Evolutionary conservation across 768 basidiomycete genomes (phyloP).

Genomic region (Lanmaoa rubissima): DNA sequence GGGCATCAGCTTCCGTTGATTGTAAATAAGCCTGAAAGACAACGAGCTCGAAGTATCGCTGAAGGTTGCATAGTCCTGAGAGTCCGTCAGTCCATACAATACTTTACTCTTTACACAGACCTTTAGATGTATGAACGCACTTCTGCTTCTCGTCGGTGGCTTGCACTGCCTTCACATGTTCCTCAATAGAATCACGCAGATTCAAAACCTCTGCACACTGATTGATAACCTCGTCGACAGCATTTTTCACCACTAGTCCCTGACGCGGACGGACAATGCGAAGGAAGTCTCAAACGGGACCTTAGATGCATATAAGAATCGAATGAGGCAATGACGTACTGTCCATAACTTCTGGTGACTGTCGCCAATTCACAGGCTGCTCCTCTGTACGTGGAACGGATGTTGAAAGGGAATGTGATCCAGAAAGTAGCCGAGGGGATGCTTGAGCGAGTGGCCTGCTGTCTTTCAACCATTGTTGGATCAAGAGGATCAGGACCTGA

Average conservation of each 20-base stretch:
- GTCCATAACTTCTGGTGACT: conserved; percentile 80
- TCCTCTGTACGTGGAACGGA: conserved; percentile 31
- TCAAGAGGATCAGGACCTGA: conserved; percentile 78
- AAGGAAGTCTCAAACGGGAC: conserved; percentile 56
- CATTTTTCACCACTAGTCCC: conserved; percentile 81
- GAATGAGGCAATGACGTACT: conserved; percentile 48
- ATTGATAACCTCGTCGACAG: conserved; percentile 87
- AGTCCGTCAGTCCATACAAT: conserved; percentile 5
- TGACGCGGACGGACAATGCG: conserved; percentile 86
- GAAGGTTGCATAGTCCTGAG: conserved; percentile 73
- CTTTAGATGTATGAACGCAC: conserved; percentile 65
- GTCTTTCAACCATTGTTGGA: conserved; percentile 75
- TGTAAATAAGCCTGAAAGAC: conserved; percentile 90
- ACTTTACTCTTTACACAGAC: conserved; percentile 35
- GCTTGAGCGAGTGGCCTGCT: conserved; percentile 32
- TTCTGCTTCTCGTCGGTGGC: conserved; percentile 70
- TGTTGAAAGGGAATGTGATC: conserved; percentile 46
- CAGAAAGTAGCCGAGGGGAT: conserved; percentile 26
- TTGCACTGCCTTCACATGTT: conserved; percentile 75
- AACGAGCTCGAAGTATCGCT: conserved; percentile 82
- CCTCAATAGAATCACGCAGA: conserved; percentile 86
- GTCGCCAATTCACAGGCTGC: conserved; percentile 38
- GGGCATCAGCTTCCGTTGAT: conserved; percentile 76
- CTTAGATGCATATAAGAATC: not conserved
- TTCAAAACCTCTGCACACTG: conserved; percentile 82